phyloP scores from a whole-genome alignment of 1,284 basidiomycete genomes.

The Puccinia hordei region DNA sequence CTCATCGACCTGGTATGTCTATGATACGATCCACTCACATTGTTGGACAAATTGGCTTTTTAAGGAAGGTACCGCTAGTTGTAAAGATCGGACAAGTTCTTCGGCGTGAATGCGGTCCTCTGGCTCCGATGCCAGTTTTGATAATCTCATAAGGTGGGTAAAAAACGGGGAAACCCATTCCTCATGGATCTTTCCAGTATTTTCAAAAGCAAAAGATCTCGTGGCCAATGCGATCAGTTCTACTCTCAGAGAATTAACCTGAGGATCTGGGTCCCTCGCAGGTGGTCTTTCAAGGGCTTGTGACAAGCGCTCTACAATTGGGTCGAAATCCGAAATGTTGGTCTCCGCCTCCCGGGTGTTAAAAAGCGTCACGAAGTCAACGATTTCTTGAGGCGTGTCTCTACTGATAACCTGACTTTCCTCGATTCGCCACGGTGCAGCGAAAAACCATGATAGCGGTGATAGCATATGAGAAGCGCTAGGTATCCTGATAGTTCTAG shows the following conservation, averaged over 20 bases:
- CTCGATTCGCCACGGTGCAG: not conserved
- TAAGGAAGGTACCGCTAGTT: not conserved
- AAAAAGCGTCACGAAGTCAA: constrained; percentile 5
- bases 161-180: constrained; percentile 12
- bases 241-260: constrained; percentile 9
- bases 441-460: not conserved
- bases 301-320: constrained; percentile 8
- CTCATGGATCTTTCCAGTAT: not conserved
- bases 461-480: not conserved
- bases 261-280: not conserved
- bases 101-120: constrained; percentile 18
- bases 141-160: constrained; percentile 18
- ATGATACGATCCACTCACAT: not conserved
- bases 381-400: not conserved
- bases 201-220: not conserved
- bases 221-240: constrained; percentile 10
- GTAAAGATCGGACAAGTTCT: not conserved
- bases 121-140: not conserved
- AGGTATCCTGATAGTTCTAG: not conserved
- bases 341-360: not conserved
- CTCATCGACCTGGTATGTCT: not conserved
- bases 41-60: not conserved
- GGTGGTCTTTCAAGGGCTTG: constrained; percentile 8
- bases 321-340: not conserved
- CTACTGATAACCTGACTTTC: not conserved